phyloP scores from a whole-genome alignment of 352 stramenopile species.

The Pythium rhizo-oryzae region DNA sequence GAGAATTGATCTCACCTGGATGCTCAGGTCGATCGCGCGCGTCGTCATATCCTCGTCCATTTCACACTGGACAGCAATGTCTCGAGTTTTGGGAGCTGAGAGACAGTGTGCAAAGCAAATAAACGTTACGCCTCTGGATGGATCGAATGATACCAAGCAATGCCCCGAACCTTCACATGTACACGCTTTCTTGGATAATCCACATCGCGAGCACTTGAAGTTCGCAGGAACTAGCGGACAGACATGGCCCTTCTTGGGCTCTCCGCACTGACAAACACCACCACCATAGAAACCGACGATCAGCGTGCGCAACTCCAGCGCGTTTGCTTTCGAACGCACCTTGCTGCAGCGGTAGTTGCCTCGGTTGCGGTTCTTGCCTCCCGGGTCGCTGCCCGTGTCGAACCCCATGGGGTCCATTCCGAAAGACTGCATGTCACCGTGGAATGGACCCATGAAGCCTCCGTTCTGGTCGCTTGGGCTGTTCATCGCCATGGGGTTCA shows the following conservation, averaged over 20 bases:
- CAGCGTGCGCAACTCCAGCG: too few species aligned
- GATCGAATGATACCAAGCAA: too few species aligned
- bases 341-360: slow-evolving; percentile 90
- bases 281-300: too few species aligned
- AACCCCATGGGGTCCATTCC: slow-evolving; percentile 41
- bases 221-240: slow-evolving; percentile 81
- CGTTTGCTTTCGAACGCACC: slow-evolving; percentile 28
- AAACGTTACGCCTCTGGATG: too few species aligned
- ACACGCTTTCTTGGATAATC: slow-evolving; percentile 76
- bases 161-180: slow-evolving; percentile 54
- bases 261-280: slow-evolving; percentile 53
- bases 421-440: slow-evolving; percentile 39
- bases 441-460: slow-evolving; percentile 64
- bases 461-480: slow-evolving; percentile 29
- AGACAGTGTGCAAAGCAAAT: neutral
- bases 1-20: slow-evolving; percentile 44
- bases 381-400: slow-evolving; percentile 37
- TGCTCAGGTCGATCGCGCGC: slow-evolving; percentile 65
- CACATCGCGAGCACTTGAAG: slow-evolving; percentile 82
- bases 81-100: slow-evolving; percentile 61
- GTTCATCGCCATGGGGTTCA: slow-evolving; percentile 49
- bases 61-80: slow-evolving; percentile 76
- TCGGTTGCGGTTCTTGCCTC: slow-evolving; percentile 74
- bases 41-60: slow-evolving; percentile 87
- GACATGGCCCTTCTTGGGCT: slow-evolving; percentile 88